A percentile compares a stretch with the other conserved stretches of the same genome.
Evolutionary conservation across 148 eudicot genomes (phyloP).

Genomic region (Cornus suecica): DNA sequence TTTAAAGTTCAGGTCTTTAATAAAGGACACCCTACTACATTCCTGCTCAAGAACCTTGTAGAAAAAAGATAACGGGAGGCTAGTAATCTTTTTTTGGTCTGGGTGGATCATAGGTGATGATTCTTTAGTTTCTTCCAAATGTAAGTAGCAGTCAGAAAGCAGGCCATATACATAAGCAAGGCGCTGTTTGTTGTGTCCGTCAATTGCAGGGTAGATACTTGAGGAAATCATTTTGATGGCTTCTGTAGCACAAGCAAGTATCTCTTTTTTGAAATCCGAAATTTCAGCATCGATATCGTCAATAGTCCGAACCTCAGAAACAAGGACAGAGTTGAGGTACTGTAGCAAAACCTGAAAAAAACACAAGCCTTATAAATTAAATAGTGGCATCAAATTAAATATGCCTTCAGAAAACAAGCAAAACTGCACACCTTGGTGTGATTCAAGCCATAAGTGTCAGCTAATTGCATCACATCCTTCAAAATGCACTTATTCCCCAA

Average conservation of each 20-base stretch:
- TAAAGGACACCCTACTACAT: slow-evolving; percentile 67
- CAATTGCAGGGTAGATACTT: slow-evolving; percentile 63
- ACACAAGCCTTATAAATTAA: slow-evolving; percentile 1
- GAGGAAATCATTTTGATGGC: slow-evolving; percentile 47
- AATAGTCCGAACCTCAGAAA: slow-evolving; percentile 75
- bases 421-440: slow-evolving; percentile 53
- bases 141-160: slow-evolving; percentile 76
- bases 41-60: slow-evolving; percentile 68
- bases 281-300: slow-evolving; percentile 72
- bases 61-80: slow-evolving; percentile 34
- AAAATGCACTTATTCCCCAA: slow-evolving; percentile 72
- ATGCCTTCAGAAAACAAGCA: not conserved
- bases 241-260: slow-evolving; percentile 60
- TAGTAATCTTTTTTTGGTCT: slow-evolving; percentile 23
- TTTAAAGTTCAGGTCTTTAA: slow-evolving; percentile 77
- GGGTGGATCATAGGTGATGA: slow-evolving; percentile 16
- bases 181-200: slow-evolving; percentile 69
- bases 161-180: slow-evolving; percentile 63
- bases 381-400: not conserved
- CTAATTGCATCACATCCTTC: slow-evolving; percentile 62
- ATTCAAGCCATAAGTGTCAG: slow-evolving; percentile 65
- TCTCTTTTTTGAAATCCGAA: slow-evolving; percentile 48
- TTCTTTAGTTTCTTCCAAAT: slow-evolving; percentile 41
- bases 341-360: slow-evolving; percentile 62
- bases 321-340: slow-evolving; percentile 61